Percentiles rank a stretch among this genome's conserved stretches.
Evolutionary conservation across 306 rosid genomes (phyloP).

Genomic region (Chamaecrista fasciculata): DNA sequence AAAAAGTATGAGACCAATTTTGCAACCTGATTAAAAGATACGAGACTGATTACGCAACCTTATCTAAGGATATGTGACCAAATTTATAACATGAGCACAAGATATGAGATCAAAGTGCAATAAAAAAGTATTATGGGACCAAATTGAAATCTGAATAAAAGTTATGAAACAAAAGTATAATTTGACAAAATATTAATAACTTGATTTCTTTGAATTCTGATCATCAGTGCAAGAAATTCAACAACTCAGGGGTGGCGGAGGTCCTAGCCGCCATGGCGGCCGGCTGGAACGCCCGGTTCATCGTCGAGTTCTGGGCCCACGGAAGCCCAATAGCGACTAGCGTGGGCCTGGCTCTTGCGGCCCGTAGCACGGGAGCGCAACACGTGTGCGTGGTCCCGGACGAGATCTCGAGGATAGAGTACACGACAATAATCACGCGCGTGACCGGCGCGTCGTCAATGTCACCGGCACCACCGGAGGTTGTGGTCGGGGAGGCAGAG

Average conservation of each 20-base stretch:
- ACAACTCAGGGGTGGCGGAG: constrained; percentile 74
- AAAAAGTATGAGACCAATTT: too few species aligned
- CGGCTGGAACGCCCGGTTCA: constrained; percentile 75
- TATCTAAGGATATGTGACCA: too few species aligned
- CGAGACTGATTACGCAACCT: too few species aligned
- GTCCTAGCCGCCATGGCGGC: constrained; percentile 88
- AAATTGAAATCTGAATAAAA: too few species aligned
- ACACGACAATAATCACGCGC: constrained; percentile 40
- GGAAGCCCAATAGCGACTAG: constrained; percentile 60
- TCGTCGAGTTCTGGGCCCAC: constrained; percentile 58
- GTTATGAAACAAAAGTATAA: too few species aligned
- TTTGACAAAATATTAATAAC: too few species aligned
- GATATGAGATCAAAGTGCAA: too few species aligned
- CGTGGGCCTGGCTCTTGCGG: constrained; percentile 71
- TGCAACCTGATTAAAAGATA: too few species aligned
- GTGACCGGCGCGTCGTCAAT: not conserved
- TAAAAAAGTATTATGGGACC: too few species aligned
- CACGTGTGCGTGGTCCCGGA: constrained; percentile 81
- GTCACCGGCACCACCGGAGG: constrained; percentile 46
- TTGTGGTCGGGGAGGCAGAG: constrained; percentile 53
- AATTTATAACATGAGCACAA: too few species aligned
- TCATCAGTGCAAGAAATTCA: constrained; percentile 50
- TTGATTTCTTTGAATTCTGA: not conserved
- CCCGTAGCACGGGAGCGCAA: constrained; percentile 70
- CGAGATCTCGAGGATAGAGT: constrained; percentile 48